Evolutionary conservation across 2,329 filamentous ascomycete species (phyloP).

Genomic region (Botrytis galanthina): DNA sequence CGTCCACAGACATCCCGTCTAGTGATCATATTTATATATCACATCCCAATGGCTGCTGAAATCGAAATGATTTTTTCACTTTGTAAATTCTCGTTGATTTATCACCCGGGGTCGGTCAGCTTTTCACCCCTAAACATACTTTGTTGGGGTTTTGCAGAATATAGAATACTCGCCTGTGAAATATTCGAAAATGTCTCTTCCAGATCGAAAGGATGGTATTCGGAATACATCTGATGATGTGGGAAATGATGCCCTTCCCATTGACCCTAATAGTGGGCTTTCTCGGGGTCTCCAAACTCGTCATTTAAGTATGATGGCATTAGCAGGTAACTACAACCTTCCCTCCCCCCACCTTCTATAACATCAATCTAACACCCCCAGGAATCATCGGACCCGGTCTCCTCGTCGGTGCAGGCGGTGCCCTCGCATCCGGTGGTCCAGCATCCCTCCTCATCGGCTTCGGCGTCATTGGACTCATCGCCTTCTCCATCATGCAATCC

Average conservation of each 20-base stretch:
- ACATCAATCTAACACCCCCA: not conserved
- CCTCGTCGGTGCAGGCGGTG: conserved; percentile 68
- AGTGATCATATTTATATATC: not conserved
- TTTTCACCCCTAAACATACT: not conserved
- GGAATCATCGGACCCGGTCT: conserved; percentile 64
- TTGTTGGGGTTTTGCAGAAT: not conserved
- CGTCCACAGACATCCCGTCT: not conserved
- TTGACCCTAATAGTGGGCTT: conserved; percentile 61
- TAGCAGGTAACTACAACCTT: conserved; percentile 39
- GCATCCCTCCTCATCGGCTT: conserved; percentile 73
- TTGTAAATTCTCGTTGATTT: not conserved
- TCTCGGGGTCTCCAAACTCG: conserved; percentile 67
- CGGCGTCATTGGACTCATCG: conserved; percentile 67
- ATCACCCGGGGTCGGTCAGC: not conserved
- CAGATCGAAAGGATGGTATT: not conserved
- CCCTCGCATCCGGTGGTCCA: conserved; percentile 66
- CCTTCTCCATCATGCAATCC: conserved; percentile 57
- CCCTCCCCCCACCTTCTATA: not conserved
- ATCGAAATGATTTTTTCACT: not conserved
- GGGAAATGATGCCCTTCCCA: not conserved
- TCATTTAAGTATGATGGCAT: conserved; percentile 67
- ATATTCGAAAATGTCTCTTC: not conserved
- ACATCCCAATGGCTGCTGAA: not conserved
- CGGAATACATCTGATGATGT: not conserved
- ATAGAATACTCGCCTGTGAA: not conserved